phyloP scores from a whole-genome alignment of 805 yeast genomes.

The Starmerella floris region DNA sequence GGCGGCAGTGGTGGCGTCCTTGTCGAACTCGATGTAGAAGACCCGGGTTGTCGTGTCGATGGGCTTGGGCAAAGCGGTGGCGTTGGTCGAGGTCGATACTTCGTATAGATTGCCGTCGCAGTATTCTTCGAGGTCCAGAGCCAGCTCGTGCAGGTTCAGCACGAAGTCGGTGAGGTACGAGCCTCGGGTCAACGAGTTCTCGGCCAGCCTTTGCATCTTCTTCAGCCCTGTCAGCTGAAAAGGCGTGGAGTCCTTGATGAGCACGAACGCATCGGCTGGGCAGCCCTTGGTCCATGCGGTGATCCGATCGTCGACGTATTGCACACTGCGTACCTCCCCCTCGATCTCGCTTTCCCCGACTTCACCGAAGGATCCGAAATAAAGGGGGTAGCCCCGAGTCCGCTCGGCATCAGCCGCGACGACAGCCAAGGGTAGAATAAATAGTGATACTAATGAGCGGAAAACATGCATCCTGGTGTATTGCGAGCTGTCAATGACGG shows the following conservation, averaged over 20 bases:
- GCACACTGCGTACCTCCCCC: constrained; percentile 2
- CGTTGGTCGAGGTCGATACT: not conserved
- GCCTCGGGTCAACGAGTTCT: constrained; percentile 20
- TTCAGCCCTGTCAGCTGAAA: constrained; percentile 16
- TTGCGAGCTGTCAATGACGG: no score
- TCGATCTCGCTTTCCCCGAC: constrained; percentile 16
- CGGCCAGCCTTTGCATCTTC: constrained; percentile 16
- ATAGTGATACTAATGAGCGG: not conserved
- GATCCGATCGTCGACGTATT: constrained; percentile 16
- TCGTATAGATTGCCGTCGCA: constrained; percentile 17
- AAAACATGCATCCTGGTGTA: not conserved
- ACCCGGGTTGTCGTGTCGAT: constrained; percentile 18
- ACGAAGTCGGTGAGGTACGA: constrained; percentile 16
- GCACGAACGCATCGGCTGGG: constrained; percentile 20
- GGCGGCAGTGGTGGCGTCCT: constrained; percentile 27
- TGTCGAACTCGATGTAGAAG: constrained; percentile 17
- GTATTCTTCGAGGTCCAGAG: constrained; percentile 20
- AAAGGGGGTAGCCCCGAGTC: constrained; percentile 20
- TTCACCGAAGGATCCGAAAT: constrained; percentile 21
- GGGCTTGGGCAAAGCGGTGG: constrained; percentile 6
- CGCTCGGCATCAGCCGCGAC: not conserved
- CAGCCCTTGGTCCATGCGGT: constrained; percentile 22
- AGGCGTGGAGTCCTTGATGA: constrained; percentile 17
- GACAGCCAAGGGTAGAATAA: not conserved
- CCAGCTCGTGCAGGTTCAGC: constrained; percentile 19